These are phyloP conservation scores for Phaeotremella fagi DNA, from an alignment of 768 basidiomycete species.

Conservation along the genomic window DNA sequence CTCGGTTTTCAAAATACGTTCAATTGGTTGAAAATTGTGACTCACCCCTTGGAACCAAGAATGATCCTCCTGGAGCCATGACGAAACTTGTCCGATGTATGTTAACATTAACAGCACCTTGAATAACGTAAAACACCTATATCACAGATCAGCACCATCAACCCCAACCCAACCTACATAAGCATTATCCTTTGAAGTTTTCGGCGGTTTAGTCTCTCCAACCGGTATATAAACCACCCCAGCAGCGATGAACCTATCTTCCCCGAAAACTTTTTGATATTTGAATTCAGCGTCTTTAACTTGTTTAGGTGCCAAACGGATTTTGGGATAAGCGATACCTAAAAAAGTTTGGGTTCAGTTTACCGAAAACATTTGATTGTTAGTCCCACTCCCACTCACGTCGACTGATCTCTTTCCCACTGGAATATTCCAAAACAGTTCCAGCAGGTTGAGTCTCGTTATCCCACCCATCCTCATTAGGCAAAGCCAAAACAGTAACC, in stretches of 20 bases:
- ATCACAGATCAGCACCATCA: not conserved
- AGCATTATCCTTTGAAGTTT: slow-evolving; percentile 87
- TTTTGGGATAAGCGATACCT: slow-evolving; percentile 76
- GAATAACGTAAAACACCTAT: slow-evolving; percentile 72
- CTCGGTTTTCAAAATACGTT: not conserved
- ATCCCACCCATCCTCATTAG: slow-evolving; percentile 72
- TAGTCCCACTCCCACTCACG: slow-evolving; percentile 69
- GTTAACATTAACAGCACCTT: slow-evolving; percentile 81
- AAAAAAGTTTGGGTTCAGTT: too few relatives aligned
- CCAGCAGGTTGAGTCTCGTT: slow-evolving; percentile 65
- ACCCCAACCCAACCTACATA: slow-evolving; percentile 59
- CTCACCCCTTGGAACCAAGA: slow-evolving; percentile 82
- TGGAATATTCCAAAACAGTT: slow-evolving; percentile 64
- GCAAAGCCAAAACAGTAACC: too few relatives aligned
- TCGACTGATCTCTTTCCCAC: slow-evolving; percentile 60
- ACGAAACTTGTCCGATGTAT: slow-evolving; percentile 74
- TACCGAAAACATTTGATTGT: too few relatives aligned
- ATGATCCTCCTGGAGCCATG: slow-evolving; percentile 76
- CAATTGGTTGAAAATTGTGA: not conserved
- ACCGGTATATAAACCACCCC: slow-evolving; percentile 81
- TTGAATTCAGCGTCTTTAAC: slow-evolving; percentile 66
- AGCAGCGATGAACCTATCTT: slow-evolving; percentile 84
- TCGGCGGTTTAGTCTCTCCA: slow-evolving; percentile 73
- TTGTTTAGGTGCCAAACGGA: slow-evolving; percentile 60
- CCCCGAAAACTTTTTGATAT: slow-evolving; percentile 88